Conservation (phyloP, 352 stramenopile genomes). For the Pythium phragmiticola region DNA sequence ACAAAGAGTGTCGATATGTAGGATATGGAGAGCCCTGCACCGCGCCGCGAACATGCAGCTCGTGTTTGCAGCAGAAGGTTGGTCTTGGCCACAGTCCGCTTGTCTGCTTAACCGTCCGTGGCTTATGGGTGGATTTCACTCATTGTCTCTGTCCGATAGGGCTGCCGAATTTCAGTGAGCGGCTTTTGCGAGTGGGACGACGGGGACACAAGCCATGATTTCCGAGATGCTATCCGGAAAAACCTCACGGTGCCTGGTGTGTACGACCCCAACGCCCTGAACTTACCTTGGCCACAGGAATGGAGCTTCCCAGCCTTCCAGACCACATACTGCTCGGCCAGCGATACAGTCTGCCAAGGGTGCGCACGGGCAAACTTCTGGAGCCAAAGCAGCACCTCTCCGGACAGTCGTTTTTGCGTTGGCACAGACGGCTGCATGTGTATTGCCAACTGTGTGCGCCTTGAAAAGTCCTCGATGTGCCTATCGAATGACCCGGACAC, state of each 20-base stretch:
- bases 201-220: not conserved
- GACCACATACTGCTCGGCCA: not conserved
- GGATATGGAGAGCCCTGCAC: no score
- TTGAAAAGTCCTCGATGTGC: not conserved
- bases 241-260: not conserved
- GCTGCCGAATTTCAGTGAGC: not conserved
- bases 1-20: no score
- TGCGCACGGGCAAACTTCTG: not conserved
- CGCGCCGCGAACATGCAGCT: no score
- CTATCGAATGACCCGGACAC: not conserved
- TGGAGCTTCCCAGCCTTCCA: not conserved
- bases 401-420: slow-evolving; percentile 22
- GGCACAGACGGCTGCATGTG: slow-evolving; percentile 16
- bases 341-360: not conserved
- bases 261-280: not conserved
- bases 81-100: no score
- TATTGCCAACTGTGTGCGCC: slow-evolving; percentile 9
- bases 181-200: not conserved
- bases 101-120: no score
- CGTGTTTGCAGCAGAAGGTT: no score
- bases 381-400: not conserved
- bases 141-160: not conserved
- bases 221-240: not conserved
- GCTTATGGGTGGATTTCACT: no score
- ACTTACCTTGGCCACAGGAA: not conserved